phyloP scores from a whole-genome alignment of 1,284 basidiomycete species.

The Vanrija pseudolonga region DNA sequence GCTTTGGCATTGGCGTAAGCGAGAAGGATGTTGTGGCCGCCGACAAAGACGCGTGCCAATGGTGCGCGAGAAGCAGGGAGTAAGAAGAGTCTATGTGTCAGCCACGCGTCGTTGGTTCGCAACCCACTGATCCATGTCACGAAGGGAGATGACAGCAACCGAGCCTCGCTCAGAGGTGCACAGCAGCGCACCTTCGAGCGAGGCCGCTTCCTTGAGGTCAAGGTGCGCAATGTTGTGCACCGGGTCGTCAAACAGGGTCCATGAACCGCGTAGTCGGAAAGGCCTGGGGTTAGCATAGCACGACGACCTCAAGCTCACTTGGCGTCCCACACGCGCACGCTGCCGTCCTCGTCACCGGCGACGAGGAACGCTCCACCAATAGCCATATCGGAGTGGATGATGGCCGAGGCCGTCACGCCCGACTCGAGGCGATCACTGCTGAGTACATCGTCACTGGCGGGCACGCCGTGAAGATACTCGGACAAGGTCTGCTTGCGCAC shows the following conservation, averaged over 20 bases:
- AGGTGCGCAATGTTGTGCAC: slow-evolving; percentile 26
- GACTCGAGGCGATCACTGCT: slow-evolving; percentile 30
- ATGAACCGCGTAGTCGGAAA: slow-evolving; percentile 28
- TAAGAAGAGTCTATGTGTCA: slow-evolving; percentile 60
- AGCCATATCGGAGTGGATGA: slow-evolving; percentile 9
- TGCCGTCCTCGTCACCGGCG: slow-evolving; percentile 46
- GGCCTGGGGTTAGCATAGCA: slow-evolving; percentile 12
- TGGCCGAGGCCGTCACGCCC: slow-evolving; percentile 26
- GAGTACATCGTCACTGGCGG: not conserved
- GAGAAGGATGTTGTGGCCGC: slow-evolving; percentile 68
- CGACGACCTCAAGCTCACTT: slow-evolving; percentile 17
- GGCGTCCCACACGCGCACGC: slow-evolving; percentile 39
- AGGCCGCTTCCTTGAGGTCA: slow-evolving; percentile 49
- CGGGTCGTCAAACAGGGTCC: slow-evolving; percentile 52
- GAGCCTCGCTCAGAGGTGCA: slow-evolving; percentile 77
- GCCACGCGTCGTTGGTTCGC: slow-evolving; percentile 1
- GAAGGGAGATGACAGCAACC: slow-evolving; percentile 71
- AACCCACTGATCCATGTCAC: slow-evolving; percentile 69
- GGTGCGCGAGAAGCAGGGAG: slow-evolving; percentile 71
- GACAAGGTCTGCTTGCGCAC: slow-evolving; percentile 15
- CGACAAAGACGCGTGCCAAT: slow-evolving; percentile 63
- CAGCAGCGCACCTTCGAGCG: slow-evolving; percentile 65
- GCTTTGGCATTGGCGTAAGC: slow-evolving; percentile 73
- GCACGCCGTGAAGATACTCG: slow-evolving; percentile 11
- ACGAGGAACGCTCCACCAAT: slow-evolving; percentile 20